A percentile compares a stretch with the other conserved stretches of the same genome.
Conservation (phyloP, 2,329 filamentous ascomycete genomes). For the Mycogone perniciosa region DNA sequence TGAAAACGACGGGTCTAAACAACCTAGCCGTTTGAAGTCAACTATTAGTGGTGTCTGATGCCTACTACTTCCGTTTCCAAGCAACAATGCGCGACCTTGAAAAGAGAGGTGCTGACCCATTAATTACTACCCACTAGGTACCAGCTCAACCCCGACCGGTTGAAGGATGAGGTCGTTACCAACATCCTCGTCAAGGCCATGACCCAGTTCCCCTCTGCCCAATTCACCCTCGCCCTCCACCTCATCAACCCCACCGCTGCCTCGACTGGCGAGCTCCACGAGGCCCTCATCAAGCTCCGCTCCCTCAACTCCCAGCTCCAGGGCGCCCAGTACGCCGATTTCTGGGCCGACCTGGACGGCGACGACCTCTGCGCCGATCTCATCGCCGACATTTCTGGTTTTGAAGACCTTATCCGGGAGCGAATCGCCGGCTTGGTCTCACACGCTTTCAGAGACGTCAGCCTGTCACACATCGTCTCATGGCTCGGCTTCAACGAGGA, state of each 20-base stretch:
- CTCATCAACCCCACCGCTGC: constrained; percentile 77
- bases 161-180: constrained; percentile 94
- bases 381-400: constrained; percentile 87
- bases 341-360: constrained; percentile 88
- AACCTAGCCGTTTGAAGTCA: constrained; percentile 17
- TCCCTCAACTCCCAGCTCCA: constrained; percentile 81
- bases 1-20: constrained; percentile 55
- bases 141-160: constrained; percentile 98
- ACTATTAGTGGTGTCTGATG: constrained; percentile 67
- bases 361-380: constrained; percentile 96
- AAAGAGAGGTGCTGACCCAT: neutral
- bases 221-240: constrained; percentile 90
- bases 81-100: neutral
- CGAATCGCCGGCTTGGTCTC: constrained; percentile 84
- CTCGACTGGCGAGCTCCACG: constrained; percentile 66
- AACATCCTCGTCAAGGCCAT: constrained; percentile 98
- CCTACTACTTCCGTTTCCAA: neutral
- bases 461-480: constrained; percentile 60
- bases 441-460: constrained; percentile 70
- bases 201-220: constrained; percentile 91
- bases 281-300: constrained; percentile 85
- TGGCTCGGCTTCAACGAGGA: constrained; percentile 70
- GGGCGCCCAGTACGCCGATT: constrained; percentile 80
- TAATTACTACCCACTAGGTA: constrained; percentile 53
- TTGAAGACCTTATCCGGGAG: constrained; percentile 88